Conservation (phyloP, 768 basidiomycete species). For the Sporobolomyces phaffii region DNA sequence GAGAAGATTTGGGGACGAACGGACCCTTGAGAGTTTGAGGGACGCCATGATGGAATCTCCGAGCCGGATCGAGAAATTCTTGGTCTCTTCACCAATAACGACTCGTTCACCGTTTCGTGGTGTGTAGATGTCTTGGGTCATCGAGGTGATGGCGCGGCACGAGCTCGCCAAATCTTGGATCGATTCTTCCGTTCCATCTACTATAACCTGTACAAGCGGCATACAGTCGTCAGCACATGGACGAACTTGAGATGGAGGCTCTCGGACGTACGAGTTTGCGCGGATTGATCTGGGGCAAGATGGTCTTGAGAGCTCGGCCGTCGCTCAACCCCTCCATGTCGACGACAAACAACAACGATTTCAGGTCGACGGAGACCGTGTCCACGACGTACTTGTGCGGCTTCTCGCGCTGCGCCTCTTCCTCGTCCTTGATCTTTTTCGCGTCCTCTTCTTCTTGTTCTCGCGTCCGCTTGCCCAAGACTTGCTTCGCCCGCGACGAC, state of each 20-base stretch:
- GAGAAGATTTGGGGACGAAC: background rate
- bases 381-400: slow-evolving; percentile 85
- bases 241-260: too few species aligned
- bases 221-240: too few species aligned
- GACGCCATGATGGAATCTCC: slow-evolving; percentile 77
- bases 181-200: slow-evolving; percentile 65
- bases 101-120: slow-evolving; percentile 69
- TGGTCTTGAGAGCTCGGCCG: slow-evolving; percentile 91
- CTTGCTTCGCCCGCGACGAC: slow-evolving; percentile 56
- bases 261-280: slow-evolving; percentile 84
- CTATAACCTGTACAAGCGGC: slow-evolving; percentile 86
- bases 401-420: slow-evolving; percentile 53
- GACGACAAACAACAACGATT: slow-evolving; percentile 80
- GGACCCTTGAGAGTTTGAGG: slow-evolving; percentile 63
- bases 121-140: slow-evolving; percentile 87
- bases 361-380: slow-evolving; percentile 67
- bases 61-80: slow-evolving; percentile 86
- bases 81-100: slow-evolving; percentile 91
- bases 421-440: slow-evolving; percentile 35
- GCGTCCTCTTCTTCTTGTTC: slow-evolving; percentile 73
- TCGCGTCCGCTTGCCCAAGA: slow-evolving; percentile 59
- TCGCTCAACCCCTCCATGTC: slow-evolving; percentile 97
- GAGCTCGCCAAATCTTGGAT: slow-evolving; percentile 70
- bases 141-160: slow-evolving; percentile 72
- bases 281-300: slow-evolving; percentile 92